Conservation (phyloP, 257 asterid species). For the Anisodus acutangulus region DNA sequence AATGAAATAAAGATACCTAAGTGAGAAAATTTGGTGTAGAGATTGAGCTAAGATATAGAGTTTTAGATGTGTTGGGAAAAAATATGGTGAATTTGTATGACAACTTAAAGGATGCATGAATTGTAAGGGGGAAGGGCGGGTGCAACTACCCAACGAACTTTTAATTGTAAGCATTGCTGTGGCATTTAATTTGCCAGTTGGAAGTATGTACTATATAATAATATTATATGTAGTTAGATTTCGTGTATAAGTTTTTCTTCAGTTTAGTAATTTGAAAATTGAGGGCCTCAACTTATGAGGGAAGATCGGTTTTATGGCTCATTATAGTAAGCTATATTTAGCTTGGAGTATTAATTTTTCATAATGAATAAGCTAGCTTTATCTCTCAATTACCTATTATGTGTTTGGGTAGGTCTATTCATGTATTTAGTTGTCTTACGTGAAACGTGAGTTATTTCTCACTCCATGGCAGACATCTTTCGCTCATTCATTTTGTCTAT, state of each 20-base stretch:
- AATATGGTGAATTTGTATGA: not conserved
- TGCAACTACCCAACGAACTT: slow-evolving; percentile 37
- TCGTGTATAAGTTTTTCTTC: not conserved
- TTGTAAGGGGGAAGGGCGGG: slow-evolving; percentile 8
- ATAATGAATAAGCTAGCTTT: no score
- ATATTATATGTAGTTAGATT: not conserved
- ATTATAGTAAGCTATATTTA: not conserved
- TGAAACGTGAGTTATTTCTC: not conserved
- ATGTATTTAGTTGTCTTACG: not conserved
- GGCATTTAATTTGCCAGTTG: slow-evolving; percentile 33
- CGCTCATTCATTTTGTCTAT: not conserved
- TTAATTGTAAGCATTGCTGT: slow-evolving; percentile 7
- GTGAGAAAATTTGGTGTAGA: not conserved
- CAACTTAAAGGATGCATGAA: slow-evolving; percentile 26
- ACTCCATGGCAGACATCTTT: not conserved
- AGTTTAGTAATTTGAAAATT: not conserved
- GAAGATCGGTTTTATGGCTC: not conserved
- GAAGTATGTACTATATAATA: not conserved
- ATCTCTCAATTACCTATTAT: not conserved
- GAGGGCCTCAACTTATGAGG: not conserved
- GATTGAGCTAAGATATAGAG: not conserved
- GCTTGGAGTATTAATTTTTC: not conserved
- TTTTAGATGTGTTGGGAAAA: not conserved
- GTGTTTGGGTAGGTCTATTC: not conserved
- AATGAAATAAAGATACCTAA: not conserved